A percentile compares a stretch with the other conserved stretches of the same genome.
These are phyloP conservation scores for Colletotrichum camelliae DNA, from an alignment of 2,329 filamentous ascomycete species.

Conservation along the genomic window DNA sequence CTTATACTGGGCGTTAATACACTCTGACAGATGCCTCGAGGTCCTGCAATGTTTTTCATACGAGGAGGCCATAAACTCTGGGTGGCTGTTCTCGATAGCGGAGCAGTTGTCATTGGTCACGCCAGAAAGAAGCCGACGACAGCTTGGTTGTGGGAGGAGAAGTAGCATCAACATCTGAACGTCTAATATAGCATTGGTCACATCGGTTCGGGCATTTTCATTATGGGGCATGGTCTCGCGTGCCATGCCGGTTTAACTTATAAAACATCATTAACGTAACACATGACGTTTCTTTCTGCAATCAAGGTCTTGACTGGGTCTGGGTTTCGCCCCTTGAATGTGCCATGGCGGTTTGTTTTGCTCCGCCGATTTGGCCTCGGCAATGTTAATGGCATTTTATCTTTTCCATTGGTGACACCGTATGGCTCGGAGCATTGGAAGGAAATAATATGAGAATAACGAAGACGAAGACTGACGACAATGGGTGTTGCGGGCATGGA, in stretches of 20 bases:
- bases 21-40: not conserved
- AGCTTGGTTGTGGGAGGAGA: not conserved
- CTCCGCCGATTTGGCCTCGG: rapidly evolving
- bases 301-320: too few relatives aligned
- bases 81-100: not conserved
- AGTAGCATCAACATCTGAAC: not conserved
- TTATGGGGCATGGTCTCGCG: not conserved
- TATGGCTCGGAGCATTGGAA: rapidly evolving
- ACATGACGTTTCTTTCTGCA: not conserved
- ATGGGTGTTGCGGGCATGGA: not conserved
- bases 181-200: not conserved
- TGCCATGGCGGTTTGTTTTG: not conserved
- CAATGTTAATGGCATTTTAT: rapidly evolving
- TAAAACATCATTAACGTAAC: not conserved
- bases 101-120: not conserved
- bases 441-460: not conserved
- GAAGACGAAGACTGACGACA: not conserved
- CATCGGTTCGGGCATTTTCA: not conserved
- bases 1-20: too few relatives aligned
- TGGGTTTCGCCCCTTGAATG: not conserved
- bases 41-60: not conserved
- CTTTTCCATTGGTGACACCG: not conserved
- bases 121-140: not conserved
- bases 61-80: not conserved
- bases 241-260: not conserved